Base-by-base conservation (phyloP, 2,329 filamentous ascomycete genomes). In the Graphilbum ipis-grandicollis region DNA sequence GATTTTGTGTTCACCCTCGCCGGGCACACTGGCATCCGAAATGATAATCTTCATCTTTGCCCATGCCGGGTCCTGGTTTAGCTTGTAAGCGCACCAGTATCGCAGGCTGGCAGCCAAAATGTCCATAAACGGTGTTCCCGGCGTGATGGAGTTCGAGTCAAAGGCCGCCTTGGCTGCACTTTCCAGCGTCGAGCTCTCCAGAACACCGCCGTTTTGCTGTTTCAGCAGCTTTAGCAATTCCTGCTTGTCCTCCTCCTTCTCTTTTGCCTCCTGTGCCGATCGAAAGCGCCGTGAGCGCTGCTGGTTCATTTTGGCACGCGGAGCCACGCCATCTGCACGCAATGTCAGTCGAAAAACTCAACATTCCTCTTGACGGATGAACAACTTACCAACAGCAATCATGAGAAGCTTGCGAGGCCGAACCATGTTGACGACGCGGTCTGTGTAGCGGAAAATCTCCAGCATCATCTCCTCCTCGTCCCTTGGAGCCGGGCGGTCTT, bases 401-500 rank as follows among this genome's bases (percentile, higher is more conserved):
- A 96, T 90, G 39, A 98, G 70, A 34, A 98, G 63, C 60, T 94
- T 96, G 48, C 90, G 76, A 9, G 90, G 90, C 42, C 90, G 81
- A 46, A 93, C 88, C 88, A 98, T 98, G 56, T 93, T 94, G 46
- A 98, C 83, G 19, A 98, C 86, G 41, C 90, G 79, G 53, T 98
- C 86, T n/a, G 90, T 98, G 58, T 98, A 98, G 53, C 79, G 83
- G 66, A 98, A 98, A 43, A 98, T 77, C 52, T 92, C 92, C 49
- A 94, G 56, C 90, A 98, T 98, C 90, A 98, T 98, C 60, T 96
- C 90, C 55, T 93, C 84, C 62, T 98, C 90, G 42, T 90, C 88
- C 51, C 79, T 80, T 10, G 90, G 90, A 4, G 90, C 75, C 2
- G 90, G 85, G 44, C 75, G 75, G 51, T 96, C 88, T 56, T 98